Evolutionary conservation across 148 eudicot genomes (phyloP), one percentile per base, ranked within the genome.

Genomic region (Nepenthes gracilis): DNA sequence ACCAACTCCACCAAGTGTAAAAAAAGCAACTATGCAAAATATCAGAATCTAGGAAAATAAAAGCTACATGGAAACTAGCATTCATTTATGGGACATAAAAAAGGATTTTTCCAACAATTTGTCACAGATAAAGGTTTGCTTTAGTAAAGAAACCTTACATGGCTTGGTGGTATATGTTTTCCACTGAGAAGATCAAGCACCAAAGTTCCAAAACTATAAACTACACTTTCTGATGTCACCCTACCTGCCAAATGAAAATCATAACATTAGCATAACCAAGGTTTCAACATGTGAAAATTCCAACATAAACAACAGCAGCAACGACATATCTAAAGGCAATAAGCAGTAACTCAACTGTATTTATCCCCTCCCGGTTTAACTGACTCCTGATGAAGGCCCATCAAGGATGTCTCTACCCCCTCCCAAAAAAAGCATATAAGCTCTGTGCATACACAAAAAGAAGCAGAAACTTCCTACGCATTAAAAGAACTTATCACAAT

Each of bases 131-230:
- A 50, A 54, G 35, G 49, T 10, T 12, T n/a, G 8, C 55, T 12
- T 13, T 2, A 52, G 15, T 12, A 5, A 2, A 52, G 32, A 65
- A 60, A 58, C 36, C 54, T 77, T 83, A 86, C 94, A 77, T 86
- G 94, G 78, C 88, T 83, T 48, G 94, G 94, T 8, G 93, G 93
- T 71, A 86, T 86, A 64, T 86, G 93, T 64, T 86, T 86, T 52
- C 93, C 93, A 54, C 88, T 86, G 70, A 86, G 88, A 54, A 86
- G 84, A 78, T 86, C 94, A 61, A 86, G 88, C 72, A 86, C 70
- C 45, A 86, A 71, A 68, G 94, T 83, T 65, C 94, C 94, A 57
- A 86, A 86, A 77, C 94, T 86, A 76, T 81, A 86, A 49, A 86
- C 74, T 36, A 86, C 88, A 70, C 94, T 86, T 70, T 86, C 94